phyloP scores from a whole-genome alignment of 352 stramenopile genomes.

The Pythium plurisporium region DNA sequence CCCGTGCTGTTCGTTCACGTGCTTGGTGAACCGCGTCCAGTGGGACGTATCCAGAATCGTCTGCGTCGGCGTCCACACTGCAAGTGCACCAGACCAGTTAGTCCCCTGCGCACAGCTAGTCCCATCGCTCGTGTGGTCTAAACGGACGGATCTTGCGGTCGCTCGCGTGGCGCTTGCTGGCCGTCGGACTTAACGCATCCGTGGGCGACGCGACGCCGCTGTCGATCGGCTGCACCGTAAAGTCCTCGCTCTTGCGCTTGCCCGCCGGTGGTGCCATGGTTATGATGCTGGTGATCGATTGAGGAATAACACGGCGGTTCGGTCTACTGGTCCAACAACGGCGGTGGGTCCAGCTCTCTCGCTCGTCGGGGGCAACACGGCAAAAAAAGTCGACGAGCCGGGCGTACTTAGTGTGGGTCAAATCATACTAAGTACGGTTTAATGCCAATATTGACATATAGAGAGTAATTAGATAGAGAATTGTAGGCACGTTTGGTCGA shows the following conservation, averaged over 20 bases:
- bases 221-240: background rate
- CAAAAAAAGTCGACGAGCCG: conserved; percentile 2
- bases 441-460: background rate
- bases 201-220: background rate
- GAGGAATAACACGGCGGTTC: background rate
- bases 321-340: background rate
- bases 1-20: conserved; percentile 54
- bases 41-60: conserved; percentile 46
- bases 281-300: background rate
- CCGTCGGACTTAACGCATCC: conserved; percentile 8
- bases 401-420: background rate
- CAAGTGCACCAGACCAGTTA: background rate
- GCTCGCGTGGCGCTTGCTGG: conserved; percentile 8
- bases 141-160: conserved; percentile 18
- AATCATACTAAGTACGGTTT: background rate
- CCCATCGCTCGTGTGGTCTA: too few relatives aligned
- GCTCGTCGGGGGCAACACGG: background rate
- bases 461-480: background rate
- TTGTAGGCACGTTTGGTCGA: conserved; percentile 2
- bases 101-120: too few relatives aligned
- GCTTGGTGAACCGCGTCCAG: conserved; percentile 63
- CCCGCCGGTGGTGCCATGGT: conserved; percentile 5
- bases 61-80: conserved; percentile 56
- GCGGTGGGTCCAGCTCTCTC: background rate
- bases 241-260: conserved; percentile 25